These are phyloP conservation scores for Linum tenue DNA, from an alignment of 345 rosid genomes.

Conservation along the genomic window DNA sequence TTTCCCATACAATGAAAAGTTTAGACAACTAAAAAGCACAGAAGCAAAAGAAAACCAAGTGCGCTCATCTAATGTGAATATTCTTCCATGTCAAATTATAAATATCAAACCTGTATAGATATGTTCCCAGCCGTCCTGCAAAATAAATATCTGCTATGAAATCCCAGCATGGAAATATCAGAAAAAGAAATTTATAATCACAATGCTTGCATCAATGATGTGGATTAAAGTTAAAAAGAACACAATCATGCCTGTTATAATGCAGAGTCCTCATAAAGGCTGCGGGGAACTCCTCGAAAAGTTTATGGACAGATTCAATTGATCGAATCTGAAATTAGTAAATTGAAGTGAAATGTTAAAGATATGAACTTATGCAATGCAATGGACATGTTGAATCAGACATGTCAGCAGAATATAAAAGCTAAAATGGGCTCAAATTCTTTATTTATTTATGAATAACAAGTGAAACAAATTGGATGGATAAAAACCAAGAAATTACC, in stretches of 20 bases:
- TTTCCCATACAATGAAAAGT: not conserved
- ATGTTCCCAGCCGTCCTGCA: conserved; percentile 44
- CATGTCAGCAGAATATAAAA: conserved; percentile 2
- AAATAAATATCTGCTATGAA: conserved; percentile 12
- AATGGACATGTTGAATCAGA: not conserved
- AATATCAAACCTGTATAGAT: conserved; percentile 41
- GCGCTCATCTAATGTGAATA: no score
- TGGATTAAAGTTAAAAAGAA: not conserved
- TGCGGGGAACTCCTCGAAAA: conserved; percentile 78
- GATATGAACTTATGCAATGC: conserved; percentile 4
- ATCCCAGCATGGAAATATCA: not conserved
- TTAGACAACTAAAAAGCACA: not conserved
- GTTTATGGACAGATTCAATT: conserved; percentile 72
- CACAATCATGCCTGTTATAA: conserved; percentile 39
- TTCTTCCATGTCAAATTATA: not conserved
- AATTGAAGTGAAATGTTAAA: conserved; percentile 8
- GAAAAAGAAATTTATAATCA: not conserved
- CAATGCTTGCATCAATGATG: not conserved
- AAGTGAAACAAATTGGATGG: not conserved
- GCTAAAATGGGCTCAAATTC: no score
- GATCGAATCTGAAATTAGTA: conserved; percentile 66
- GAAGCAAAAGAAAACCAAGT: not conserved
- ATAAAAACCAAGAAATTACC: not conserved
- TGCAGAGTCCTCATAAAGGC: conserved; percentile 75
- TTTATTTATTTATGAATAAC: no score